Conservation (phyloP, 1,284 basidiomycete species). For the Trichosporon faecale region DNA sequence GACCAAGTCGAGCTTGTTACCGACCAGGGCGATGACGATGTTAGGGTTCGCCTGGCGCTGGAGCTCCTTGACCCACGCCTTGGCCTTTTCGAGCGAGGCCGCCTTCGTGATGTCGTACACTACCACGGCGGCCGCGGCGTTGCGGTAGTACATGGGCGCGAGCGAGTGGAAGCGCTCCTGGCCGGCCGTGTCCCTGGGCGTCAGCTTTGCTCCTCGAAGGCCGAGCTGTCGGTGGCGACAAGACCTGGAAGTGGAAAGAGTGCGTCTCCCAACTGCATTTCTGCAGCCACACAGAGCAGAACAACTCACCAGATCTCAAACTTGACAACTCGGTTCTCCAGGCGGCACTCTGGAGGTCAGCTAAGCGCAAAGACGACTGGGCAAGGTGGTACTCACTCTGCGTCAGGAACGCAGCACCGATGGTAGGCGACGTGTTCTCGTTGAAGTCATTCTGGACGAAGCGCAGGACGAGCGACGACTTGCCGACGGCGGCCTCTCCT, state of each 20-base stretch:
- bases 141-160: conserved; percentile 96
- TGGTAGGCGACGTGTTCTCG: conserved; percentile 68
- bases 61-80: conserved; percentile 99
- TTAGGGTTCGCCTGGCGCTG: conserved; percentile 98
- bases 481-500: conserved; percentile 99
- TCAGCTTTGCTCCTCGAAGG: conserved; percentile 5
- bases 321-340: conserved; percentile 54
- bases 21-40: conserved; percentile 94
- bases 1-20: conserved; percentile 93
- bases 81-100: conserved; percentile 93
- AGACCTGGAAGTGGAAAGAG: too few species aligned
- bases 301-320: conserved; percentile 53
- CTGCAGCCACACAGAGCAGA: neutral
- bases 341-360: conserved; percentile 47
- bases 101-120: conserved; percentile 90
- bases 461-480: conserved; percentile 97
- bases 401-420: conserved; percentile 79
- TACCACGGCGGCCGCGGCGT: conserved; percentile 91
- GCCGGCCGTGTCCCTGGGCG: conserved; percentile 50
- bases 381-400: conserved; percentile 41
- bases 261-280: too few species aligned
- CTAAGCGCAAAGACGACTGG: too few species aligned
- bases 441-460: conserved; percentile 65
- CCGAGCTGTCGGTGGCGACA: conserved; percentile 10
- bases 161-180: conserved; percentile 53